These are phyloP conservation scores for Trichoderma arundinaceum DNA, from an alignment of 2,329 filamentous ascomycete species.

Conservation along the genomic window DNA sequence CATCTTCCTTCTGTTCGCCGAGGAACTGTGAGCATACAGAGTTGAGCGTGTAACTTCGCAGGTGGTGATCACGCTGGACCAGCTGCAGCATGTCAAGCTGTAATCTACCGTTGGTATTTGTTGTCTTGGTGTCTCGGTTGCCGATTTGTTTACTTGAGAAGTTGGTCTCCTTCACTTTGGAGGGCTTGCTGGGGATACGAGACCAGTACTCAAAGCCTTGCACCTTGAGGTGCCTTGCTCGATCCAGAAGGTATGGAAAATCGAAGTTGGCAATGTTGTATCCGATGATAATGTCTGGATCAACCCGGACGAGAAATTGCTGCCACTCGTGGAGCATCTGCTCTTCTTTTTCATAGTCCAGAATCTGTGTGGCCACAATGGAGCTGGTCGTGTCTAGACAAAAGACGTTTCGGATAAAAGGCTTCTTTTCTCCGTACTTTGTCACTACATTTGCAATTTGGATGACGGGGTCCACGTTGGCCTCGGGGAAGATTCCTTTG, in stretches of 20 bases:
- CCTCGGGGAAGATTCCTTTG: slow-evolving; percentile 96
- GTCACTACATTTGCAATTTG: slow-evolving; percentile 98
- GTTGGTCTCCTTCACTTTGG: slow-evolving; percentile 77
- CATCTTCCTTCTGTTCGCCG: slow-evolving; percentile 97
- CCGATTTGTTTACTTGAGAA: slow-evolving; percentile 99
- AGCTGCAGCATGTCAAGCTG: slow-evolving; percentile 95
- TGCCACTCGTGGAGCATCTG: slow-evolving; percentile 94
- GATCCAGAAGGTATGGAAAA: slow-evolving; percentile 91
- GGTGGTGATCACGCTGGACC: slow-evolving; percentile 90
- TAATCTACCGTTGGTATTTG: slow-evolving; percentile 91
- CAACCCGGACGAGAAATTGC: slow-evolving; percentile 85
- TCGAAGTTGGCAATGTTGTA: slow-evolving; percentile 99
- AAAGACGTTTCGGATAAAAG: slow-evolving; percentile 96
- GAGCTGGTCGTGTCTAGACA: slow-evolving; percentile 89
- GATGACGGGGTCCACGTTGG: slow-evolving; percentile 90
- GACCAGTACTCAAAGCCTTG: slow-evolving; percentile 85
- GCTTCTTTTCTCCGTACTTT: slow-evolving; percentile 90
- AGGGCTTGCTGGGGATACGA: slow-evolving; percentile 72
- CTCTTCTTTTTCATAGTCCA: slow-evolving; percentile 80
- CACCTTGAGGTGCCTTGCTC: slow-evolving; percentile 84
- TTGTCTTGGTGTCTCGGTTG: slow-evolving; percentile 89
- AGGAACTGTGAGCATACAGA: slow-evolving; percentile 94
- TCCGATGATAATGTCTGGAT: slow-evolving; percentile 96
- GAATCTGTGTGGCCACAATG: slow-evolving; percentile 92
- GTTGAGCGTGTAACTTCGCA: slow-evolving; percentile 96